Evolutionary conservation across 257 asterid species (phyloP).

Genomic region (Solanum ahanhuiri): DNA sequence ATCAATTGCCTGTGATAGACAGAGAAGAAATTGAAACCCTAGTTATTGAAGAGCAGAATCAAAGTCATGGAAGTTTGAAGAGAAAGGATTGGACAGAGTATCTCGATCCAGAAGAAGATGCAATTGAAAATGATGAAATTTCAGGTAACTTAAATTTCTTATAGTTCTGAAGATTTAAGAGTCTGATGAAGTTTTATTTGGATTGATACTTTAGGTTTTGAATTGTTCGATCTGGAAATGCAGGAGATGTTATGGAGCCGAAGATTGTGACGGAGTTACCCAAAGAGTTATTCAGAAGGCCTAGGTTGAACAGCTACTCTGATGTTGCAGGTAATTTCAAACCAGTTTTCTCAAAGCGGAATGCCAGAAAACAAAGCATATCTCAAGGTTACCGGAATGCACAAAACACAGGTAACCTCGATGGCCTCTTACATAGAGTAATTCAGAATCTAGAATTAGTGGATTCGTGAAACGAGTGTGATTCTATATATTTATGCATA

Average conservation of each 20-base stretch:
- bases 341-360: constrained; percentile 28
- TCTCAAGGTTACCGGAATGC: constrained; percentile 7
- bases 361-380: constrained; percentile 10
- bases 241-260: constrained; percentile 43
- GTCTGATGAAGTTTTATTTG: background rate
- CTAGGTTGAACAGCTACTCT: constrained; percentile 27
- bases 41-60: background rate
- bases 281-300: constrained; percentile 38
- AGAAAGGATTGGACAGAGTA: constrained; percentile 79
- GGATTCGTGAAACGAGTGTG: background rate
- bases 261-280: constrained; percentile 62
- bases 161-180: background rate
- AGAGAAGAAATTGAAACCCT: constrained; percentile 8
- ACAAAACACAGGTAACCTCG: background rate
- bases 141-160: constrained; percentile 18
- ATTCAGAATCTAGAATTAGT: background rate
- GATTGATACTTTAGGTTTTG: background rate
- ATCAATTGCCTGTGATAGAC: constrained; percentile 12
- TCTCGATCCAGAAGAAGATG: constrained; percentile 30
- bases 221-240: constrained; percentile 10
- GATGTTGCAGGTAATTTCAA: constrained; percentile 12
- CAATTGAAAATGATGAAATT: constrained; percentile 5
- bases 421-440: background rate
- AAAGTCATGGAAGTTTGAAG: constrained; percentile 14
- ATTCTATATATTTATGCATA: background rate